A percentile compares a stretch with the other conserved stretches of the same genome.
These are phyloP conservation scores for Byssochlamys sp. DNA, from an alignment of 2,329 filamentous ascomycete genomes.

Conservation along the genomic window DNA sequence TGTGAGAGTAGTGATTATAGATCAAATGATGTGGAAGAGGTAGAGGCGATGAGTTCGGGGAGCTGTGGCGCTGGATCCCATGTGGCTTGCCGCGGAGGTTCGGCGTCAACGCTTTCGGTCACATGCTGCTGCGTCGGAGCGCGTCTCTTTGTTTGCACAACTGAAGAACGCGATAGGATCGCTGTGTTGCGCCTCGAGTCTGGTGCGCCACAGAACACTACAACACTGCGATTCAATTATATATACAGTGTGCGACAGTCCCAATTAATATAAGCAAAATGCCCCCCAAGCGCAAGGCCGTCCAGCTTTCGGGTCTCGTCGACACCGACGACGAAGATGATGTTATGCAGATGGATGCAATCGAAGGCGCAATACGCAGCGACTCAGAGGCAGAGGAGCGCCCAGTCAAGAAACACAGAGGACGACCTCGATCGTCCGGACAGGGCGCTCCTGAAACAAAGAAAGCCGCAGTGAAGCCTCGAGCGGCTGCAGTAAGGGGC, in stretches of 20 bases:
- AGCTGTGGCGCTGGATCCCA: neutral
- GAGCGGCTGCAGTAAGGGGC: conserved; percentile 18
- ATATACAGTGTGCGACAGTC: neutral
- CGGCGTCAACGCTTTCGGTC: neutral
- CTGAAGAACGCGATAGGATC: neutral
- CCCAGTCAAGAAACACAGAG: conserved; percentile 29
- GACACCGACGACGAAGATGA: conserved; percentile 39
- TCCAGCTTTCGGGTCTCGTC: conserved; percentile 37
- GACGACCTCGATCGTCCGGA: conserved; percentile 24
- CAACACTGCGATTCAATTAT: neutral
- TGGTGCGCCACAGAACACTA: neutral
- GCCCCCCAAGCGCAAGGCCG: conserved; percentile 31
- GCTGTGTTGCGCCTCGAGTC: neutral
- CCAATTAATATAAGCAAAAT: neutral
- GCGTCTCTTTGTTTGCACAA: conserved; percentile 2
- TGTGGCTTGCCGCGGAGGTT: conserved; percentile 4
- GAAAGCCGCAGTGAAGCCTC: conserved; percentile 19
- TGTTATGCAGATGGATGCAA: conserved; percentile 21
- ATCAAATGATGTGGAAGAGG: neutral
- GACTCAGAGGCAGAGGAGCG: conserved; percentile 23
- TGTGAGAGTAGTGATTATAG: neutral
- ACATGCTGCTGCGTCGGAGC: neutral
- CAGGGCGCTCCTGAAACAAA: conserved; percentile 40
- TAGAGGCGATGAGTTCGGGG: neutral
- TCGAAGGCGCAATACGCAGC: conserved; percentile 16